Base-by-base conservation (phyloP, 106 monocot genomes). In the Acanthochlamys bracteata region DNA sequence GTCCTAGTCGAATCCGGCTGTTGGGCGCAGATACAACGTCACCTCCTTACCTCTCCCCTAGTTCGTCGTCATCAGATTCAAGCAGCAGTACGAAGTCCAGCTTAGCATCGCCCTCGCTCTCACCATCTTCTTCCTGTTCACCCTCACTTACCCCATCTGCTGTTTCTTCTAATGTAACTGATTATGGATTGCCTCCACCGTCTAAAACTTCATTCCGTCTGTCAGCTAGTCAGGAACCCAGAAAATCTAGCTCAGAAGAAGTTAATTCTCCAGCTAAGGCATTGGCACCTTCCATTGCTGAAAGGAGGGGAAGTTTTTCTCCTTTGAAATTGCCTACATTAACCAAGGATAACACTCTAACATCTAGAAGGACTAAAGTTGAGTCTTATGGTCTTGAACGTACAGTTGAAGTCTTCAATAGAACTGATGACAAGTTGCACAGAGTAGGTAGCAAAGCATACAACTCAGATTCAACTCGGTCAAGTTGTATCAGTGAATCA, bases 261-360 rank as follows among this genome's bases (percentile, higher is more conserved):
- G 66, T 21, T 51, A 52, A 12, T 64, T 86, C 75, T 33, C 78
- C 81, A 26, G 72, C 73, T 10, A 93, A 81, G 71, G 72, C 39
- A 6, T 68, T 66, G 46, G 42, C 58, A 59, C 58, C 59, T 13
- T 94, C 86, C 19, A 84, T 94, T 79, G 86, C 94, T 60, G 89
- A 94, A 61, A 84, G 94, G 65, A 77, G 94, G 74, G 83, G 81
- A 57, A 76, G 77, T 21, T 86, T 94, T 70, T 84, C 79, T 12
- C 65, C 69, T 61, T 27, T 94, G 46, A 82, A 84, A 64, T 71
- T 94, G 76, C 70, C 83, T 49, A 24, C 72, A 23, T 24, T 84
- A 24, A 62, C 62, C 8, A 74, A 84, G 41, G 76, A 76, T 67
- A 24, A 55, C 1, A 64, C 71, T 42, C 7, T 62, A 40, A 57